Evolutionary conservation across 345 rosid species (phyloP).

Genomic region (Chamaenerion angustifolium): DNA sequence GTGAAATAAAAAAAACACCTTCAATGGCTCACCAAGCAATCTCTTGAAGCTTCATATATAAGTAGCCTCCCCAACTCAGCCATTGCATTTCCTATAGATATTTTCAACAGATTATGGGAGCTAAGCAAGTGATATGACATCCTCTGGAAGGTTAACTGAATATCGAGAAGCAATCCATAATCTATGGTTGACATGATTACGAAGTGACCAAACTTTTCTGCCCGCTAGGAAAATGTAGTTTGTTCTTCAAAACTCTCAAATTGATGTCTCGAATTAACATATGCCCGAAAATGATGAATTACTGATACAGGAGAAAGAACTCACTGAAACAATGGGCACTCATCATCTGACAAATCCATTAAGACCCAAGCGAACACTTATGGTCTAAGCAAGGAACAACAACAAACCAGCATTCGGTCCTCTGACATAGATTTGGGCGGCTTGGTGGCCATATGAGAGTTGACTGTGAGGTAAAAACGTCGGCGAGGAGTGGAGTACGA

Average conservation of each 20-base stretch:
- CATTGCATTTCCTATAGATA: conserved; percentile 57
- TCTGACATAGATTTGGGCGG: conserved; percentile 39
- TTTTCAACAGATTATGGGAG: background rate
- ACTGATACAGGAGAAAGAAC: conserved; percentile 9
- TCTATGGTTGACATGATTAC: too few species aligned
- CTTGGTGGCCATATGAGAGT: conserved; percentile 50
- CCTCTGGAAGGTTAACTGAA: too few species aligned
- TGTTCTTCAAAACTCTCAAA: too few species aligned
- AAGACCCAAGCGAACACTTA: background rate
- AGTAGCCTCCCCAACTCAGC: conserved; percentile 88
- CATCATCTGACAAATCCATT: background rate
- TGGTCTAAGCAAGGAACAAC: conserved; percentile 9
- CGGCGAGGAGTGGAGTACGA: conserved; percentile 25
- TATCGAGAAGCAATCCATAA: too few species aligned
- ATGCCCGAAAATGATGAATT: background rate
- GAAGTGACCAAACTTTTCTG: too few species aligned
- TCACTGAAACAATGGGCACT: conserved; percentile 29
- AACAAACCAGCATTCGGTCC: conserved; percentile 75
- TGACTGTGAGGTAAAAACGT: conserved; percentile 23
- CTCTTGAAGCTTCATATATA: conserved; percentile 83
- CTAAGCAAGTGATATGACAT: background rate
- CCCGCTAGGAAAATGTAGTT: too few species aligned
- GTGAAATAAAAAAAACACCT: background rate
- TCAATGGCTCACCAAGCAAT: conserved; percentile 59
- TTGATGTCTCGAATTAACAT: background rate